Base-by-base conservation (phyloP, 2,329 filamentous ascomycete genomes). In the Pseudohalonectria lignicola region DNA sequence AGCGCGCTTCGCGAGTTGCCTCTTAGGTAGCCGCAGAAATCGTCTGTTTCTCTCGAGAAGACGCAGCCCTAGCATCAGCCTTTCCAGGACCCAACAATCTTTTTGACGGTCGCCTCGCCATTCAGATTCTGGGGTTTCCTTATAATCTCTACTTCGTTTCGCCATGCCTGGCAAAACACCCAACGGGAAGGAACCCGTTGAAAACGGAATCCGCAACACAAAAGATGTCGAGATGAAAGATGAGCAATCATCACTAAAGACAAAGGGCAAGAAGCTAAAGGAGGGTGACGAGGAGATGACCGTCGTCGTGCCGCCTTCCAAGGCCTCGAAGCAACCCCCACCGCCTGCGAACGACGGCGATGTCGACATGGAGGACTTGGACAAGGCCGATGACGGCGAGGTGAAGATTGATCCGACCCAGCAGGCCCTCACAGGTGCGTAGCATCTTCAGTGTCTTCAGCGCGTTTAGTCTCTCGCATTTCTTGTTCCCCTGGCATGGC, bases 241-340 rank as follows among this genome's bases (percentile, higher is more conserved):
- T 56, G 49, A 54, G 56, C n/a, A n/a, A n/a, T 55, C 59, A 16
- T 62, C 64, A 53, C 63, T 70, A 51, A 83, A 82, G 65, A 63
- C 66, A 53, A 81, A 79, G 63, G 72, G 71, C 51, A 81, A 80
- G 65, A 77, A 77, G 62, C 55, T 52, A 51, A 79, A 78, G 60
- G 78, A 86, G 53, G 79, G 72, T 52, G 81, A 84, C 51, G 81
- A 85, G 64, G 81, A 86, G 66, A 86, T 86, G 80, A 86, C 82
- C 36, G 81, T 86, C 47, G 82, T 87, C 50, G 80, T 86, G 32
- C 81, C 82, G 39, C 80, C 79, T 41, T 74, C 79, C 47, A 86
- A 86, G 67, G 64, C 66, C 52, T 64, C 69, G 43, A 72, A 71
- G 54, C 62, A 76, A 62, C 61, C 71, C 41, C 67, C 71, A 45